Percentiles rank a stretch among this genome's conserved stretches.
phyloP scores from a whole-genome alignment of 1,139 yeast genomes.

The Geotrichum bryndzae region DNA sequence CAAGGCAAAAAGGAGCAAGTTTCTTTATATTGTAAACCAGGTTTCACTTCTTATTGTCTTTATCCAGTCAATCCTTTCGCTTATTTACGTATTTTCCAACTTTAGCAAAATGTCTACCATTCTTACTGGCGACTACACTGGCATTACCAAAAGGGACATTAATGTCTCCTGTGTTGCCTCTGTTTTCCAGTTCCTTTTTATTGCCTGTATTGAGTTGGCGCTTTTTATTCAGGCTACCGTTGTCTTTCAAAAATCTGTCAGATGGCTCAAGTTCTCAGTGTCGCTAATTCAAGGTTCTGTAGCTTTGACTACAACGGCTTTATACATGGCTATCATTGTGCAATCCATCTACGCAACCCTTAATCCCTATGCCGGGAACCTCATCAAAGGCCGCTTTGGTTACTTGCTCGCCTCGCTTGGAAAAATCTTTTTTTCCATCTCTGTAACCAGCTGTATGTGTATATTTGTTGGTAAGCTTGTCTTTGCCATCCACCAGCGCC shows the following conservation, averaged over 20 bases:
- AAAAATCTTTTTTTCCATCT: slow-evolving; percentile 58
- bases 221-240: slow-evolving; percentile 64
- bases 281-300: slow-evolving; percentile 40
- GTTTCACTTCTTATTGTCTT: slow-evolving; percentile 49
- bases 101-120: slow-evolving; percentile 45
- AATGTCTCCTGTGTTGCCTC: slow-evolving; percentile 53
- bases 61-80: slow-evolving; percentile 54
- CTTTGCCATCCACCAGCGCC: slow-evolving; percentile 63
- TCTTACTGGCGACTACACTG: slow-evolving; percentile 46
- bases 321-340: slow-evolving; percentile 12
- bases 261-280: slow-evolving; percentile 36
- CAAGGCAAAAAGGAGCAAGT: slow-evolving; percentile 38
- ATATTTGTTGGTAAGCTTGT: slow-evolving; percentile 57
- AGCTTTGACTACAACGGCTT: slow-evolving; percentile 42
- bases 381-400: slow-evolving; percentile 17
- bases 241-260: slow-evolving; percentile 52
- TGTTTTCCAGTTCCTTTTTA: slow-evolving; percentile 52
- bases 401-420: slow-evolving; percentile 17
- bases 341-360: slow-evolving; percentile 5
- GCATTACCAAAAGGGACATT: slow-evolving; percentile 35
- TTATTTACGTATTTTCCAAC: slow-evolving; percentile 49
- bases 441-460: slow-evolving; percentile 57
- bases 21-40: slow-evolving; percentile 66
- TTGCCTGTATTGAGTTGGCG: slow-evolving; percentile 56
- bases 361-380: neutral